A percentile compares a stretch with the other conserved stretches of the same genome.
Evolutionary conservation across 108 stramenopile genomes (phyloP).

Genomic region (Phaeodactylum tricornutum): DNA sequence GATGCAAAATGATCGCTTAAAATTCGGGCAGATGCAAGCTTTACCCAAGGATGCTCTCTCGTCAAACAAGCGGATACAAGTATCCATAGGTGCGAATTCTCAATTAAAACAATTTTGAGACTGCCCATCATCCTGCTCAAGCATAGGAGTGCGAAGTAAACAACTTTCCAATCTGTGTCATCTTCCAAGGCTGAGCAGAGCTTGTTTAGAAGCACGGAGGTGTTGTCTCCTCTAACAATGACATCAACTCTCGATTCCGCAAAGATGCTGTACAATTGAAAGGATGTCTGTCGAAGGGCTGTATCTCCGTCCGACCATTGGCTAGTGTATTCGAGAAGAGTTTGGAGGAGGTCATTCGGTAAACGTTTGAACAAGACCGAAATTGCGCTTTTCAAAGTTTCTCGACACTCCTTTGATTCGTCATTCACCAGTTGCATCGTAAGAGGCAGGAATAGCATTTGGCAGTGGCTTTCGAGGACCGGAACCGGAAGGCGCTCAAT

Average conservation of each 20-base stretch:
- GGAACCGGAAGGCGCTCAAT: conserved; percentile 59
- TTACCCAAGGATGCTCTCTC: conserved; percentile 69
- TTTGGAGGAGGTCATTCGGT: conserved; percentile 41
- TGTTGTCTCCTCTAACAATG: conserved; percentile 34
- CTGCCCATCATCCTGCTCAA: conserved; percentile 40
- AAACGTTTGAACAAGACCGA: conserved; percentile 42
- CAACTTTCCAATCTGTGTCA: conserved; percentile 45
- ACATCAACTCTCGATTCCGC: conserved; percentile 53
- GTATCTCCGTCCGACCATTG: conserved; percentile 51
- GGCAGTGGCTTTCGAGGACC: conserved; percentile 50
- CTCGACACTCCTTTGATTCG: conserved; percentile 70
- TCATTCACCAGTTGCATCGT: conserved; percentile 86
- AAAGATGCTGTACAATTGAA: conserved; percentile 69
- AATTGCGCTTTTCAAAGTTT: conserved; percentile 43
- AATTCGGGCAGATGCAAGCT: conserved; percentile 48
- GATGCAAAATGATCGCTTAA: conserved; percentile 31
- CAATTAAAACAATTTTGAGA: conserved; percentile 30
- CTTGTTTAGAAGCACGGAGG: conserved; percentile 15
- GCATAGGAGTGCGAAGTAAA: conserved; percentile 60
- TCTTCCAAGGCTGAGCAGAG: background rate
- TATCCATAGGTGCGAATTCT: too few species aligned
- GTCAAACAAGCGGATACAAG: conserved; percentile 15
- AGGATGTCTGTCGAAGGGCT: conserved; percentile 42
- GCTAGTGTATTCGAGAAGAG: conserved; percentile 48
- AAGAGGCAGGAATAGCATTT: conserved; percentile 76